phyloP scores from a whole-genome alignment of 2,329 filamentous ascomycete genomes.

The Ambrosiella beaveri region DNA sequence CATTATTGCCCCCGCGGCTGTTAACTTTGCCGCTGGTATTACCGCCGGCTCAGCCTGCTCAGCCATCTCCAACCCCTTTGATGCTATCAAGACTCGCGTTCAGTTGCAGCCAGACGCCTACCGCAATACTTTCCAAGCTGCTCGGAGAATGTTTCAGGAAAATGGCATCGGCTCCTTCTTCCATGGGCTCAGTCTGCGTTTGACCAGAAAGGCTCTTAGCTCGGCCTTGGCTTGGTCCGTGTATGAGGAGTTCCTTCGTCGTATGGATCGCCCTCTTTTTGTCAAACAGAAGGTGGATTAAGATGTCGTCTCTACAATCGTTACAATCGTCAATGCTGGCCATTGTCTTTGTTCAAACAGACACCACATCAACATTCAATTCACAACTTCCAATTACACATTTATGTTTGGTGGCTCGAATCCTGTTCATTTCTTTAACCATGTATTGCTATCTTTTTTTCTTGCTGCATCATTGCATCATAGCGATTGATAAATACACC shows the following conservation, averaged over 20 bases:
- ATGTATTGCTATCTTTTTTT: constrained; percentile 8
- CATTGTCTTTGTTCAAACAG: not conserved
- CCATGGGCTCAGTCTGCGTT: constrained; percentile 69
- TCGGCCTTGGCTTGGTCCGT: constrained; percentile 94
- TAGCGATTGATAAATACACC: not conserved
- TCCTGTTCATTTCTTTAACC: not conserved
- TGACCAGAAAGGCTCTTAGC: constrained; percentile 81
- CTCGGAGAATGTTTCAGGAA: constrained; percentile 58
- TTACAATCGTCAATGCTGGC: not conserved
- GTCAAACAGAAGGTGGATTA: constrained; percentile 9
- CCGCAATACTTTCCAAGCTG: constrained; percentile 64
- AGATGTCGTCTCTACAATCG: not conserved
- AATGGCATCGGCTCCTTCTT: constrained; percentile 70
- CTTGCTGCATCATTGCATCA: not conserved
- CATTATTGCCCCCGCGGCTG: constrained; percentile 19
- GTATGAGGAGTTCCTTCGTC: constrained; percentile 80
- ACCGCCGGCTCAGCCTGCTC: constrained; percentile 70
- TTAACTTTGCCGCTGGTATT: constrained; percentile 75
- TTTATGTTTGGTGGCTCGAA: not conserved
- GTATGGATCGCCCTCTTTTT: constrained; percentile 29
- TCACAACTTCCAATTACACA: not conserved
- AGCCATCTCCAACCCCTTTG: constrained; percentile 85
- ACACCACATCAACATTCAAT: not conserved
- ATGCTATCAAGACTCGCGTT: constrained; percentile 86
- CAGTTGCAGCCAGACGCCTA: constrained; percentile 78